phyloP scores from a whole-genome alignment of 2,329 filamentous ascomycete genomes.

The Aspergillus novoparasiticus region DNA sequence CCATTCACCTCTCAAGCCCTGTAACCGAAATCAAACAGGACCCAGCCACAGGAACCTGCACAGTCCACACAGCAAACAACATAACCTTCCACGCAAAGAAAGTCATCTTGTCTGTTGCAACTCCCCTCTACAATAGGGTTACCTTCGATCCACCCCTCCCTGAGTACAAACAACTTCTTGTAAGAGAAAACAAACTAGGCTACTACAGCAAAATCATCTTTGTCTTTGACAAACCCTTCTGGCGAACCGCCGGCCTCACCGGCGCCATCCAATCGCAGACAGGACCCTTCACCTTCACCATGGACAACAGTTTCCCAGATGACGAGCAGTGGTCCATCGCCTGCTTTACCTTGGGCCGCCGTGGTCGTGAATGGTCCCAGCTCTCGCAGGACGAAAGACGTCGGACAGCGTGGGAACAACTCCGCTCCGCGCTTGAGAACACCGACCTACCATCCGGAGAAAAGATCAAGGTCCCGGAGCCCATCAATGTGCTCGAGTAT shows the following conservation, averaged over 20 bases:
- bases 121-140: constrained; percentile 50
- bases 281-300: constrained; percentile 50
- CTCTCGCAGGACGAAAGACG: background rate
- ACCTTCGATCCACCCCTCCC: constrained; percentile 53
- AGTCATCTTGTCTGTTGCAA: constrained; percentile 54
- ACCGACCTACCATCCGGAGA: background rate
- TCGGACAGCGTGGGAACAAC: background rate
- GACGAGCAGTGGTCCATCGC: constrained; percentile 37
- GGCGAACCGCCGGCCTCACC: constrained; percentile 47
- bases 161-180: constrained; percentile 38
- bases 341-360: constrained; percentile 43
- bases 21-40: constrained; percentile 13
- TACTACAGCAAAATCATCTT: constrained; percentile 34
- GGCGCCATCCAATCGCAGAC: constrained; percentile 49
- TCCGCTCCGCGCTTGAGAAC: background rate
- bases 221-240: constrained; percentile 48
- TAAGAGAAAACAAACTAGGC: constrained; percentile 21
- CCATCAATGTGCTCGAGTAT: background rate
- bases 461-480: background rate
- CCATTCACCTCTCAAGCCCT: constrained; percentile 27
- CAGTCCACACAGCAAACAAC: background rate
- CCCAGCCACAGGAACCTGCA: background rate
- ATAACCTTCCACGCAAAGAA: constrained; percentile 26
- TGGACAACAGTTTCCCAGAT: constrained; percentile 46
- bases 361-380: constrained; percentile 36